Base-by-base conservation (phyloP, 73 alveolate species). In the Paraurostyla sp. region DNA sequence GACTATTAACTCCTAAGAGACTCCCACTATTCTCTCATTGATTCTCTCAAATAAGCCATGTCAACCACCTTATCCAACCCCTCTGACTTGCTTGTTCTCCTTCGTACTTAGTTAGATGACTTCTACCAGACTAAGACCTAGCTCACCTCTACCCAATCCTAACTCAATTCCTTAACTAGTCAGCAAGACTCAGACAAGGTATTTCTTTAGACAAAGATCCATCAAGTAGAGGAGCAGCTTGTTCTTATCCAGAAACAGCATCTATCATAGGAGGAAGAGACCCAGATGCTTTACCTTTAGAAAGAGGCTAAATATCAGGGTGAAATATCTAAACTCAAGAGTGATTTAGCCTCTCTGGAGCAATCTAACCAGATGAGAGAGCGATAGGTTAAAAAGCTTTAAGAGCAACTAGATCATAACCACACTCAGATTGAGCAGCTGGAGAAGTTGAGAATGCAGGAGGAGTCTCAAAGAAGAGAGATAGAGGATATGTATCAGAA, bases 231-330 rank as follows among this genome's bases (percentile, higher is more conserved):
- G 41, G 65, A 69, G 40, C 23, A 69, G 40, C 41, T 38, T 13
- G 22, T 9, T 9, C 27, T 35, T 15, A 69, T 69, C 40, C 23
- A 69, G 40, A 69, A 38, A 69, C 40, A 38, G 16, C 15, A 38
- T 41, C 84, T 69, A 3, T 6, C 33, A 4, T 35, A 69, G 40
- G 84, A 69, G 23, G 84, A 69, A 69, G 84, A 69, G 23, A 11
- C 7, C 9, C 40, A 69, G n/a, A 22, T 38, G 40, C 35, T 25
- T 11, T 69, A 15, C 35, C 4, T 69, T 2, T 25, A 69, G 25
- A 69, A 69, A 42, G 84, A 69, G 23, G 42, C 84, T n/a, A 69
- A 69, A 69, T 40, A 35, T 4, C 11, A 7, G 9, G 6, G 7
- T 69, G 84, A 69, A 13, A 69, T 69, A 9, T 40, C 29, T 16